Evolutionary conservation across 148 eudicot genomes (phyloP).

Genomic region (Beta vulgaris): DNA sequence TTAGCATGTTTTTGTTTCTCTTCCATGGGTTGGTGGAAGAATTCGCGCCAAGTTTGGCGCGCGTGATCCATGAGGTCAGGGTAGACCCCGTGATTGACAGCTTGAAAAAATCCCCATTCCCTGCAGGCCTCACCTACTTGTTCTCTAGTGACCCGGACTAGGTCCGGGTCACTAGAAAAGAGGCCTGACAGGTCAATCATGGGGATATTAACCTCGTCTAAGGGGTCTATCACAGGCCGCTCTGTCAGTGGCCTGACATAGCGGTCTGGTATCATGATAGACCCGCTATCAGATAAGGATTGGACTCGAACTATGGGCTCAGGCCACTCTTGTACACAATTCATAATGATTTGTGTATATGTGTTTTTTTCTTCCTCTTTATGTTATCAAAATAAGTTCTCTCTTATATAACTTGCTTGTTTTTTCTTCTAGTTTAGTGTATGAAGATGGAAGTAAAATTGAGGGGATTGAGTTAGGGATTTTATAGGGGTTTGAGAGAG

Average conservation of each 20-base stretch:
- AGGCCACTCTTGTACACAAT: constrained; percentile 59
- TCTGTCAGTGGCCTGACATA: constrained; percentile 57
- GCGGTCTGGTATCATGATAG: constrained; percentile 42
- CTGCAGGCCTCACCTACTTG: constrained; percentile 49
- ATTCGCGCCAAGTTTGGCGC: constrained; percentile 63
- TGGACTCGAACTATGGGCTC: constrained; percentile 88
- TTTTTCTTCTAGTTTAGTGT: not conserved
- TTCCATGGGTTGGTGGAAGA: constrained; percentile 83
- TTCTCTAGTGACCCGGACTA: constrained; percentile 17
- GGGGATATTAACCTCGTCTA: constrained; percentile 45
- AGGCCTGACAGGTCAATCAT: constrained; percentile 57
- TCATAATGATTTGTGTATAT: constrained; percentile 24
- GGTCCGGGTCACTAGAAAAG: constrained; percentile 8
- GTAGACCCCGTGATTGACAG: constrained; percentile 64
- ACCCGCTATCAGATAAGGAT: constrained; percentile 58
- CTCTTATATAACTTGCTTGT: too few relatives aligned
- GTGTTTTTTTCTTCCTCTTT: not conserved
- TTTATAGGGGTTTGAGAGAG: constrained; percentile 16
- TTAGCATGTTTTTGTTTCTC: constrained; percentile 65
- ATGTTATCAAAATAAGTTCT: too few relatives aligned
- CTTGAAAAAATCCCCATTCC: constrained; percentile 90
- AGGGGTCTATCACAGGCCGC: constrained; percentile 34
- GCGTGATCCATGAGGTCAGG: constrained; percentile 66
- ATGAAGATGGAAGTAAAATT: not conserved
- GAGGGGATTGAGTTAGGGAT: not conserved